These are phyloP conservation scores for Aspergillus homomorphus DNA, from an alignment of 495 filamentous ascomycete genomes.

Conservation along the genomic window DNA sequence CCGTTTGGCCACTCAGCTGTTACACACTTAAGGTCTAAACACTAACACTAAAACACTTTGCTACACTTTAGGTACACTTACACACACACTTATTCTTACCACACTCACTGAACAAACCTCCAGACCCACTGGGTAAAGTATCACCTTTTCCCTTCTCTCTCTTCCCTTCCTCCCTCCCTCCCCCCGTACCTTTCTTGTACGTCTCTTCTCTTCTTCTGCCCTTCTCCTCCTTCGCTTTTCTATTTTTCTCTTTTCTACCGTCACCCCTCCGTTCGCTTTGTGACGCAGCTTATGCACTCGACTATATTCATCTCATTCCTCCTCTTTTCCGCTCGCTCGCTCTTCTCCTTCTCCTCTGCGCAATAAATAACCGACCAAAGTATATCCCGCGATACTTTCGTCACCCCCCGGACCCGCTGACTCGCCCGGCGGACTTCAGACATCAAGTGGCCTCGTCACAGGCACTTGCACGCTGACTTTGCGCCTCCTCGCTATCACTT, in stretches of 20 bases:
- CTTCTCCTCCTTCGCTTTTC: slow-evolving; percentile 10
- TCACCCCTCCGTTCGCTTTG: background rate
- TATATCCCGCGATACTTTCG: slow-evolving; percentile 4
- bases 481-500: background rate
- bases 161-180: slow-evolving; percentile 6
- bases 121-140: slow-evolving; percentile 1
- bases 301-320: background rate
- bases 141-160: slow-evolving; percentile 4
- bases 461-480: slow-evolving; percentile 21
- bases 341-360: slow-evolving; percentile 12
- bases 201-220: background rate
- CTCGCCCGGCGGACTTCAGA: slow-evolving; percentile 9
- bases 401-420: background rate
- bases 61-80: background rate
- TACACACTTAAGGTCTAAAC: background rate
- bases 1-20: background rate
- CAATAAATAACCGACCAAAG: background rate
- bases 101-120: background rate
- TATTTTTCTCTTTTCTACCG: slow-evolving; percentile 1
- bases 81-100: background rate
- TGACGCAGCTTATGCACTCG: background rate
- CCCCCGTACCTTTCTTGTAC: background rate
- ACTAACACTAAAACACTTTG: too few species aligned
- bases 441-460: slow-evolving; percentile 21
- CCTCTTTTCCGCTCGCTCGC: slow-evolving; percentile 5